Percentiles rank a stretch among this genome's conserved stretches.
phyloP scores from a whole-genome alignment of 495 filamentous ascomycete genomes.

The Antarctomyces pellizariae region DNA sequence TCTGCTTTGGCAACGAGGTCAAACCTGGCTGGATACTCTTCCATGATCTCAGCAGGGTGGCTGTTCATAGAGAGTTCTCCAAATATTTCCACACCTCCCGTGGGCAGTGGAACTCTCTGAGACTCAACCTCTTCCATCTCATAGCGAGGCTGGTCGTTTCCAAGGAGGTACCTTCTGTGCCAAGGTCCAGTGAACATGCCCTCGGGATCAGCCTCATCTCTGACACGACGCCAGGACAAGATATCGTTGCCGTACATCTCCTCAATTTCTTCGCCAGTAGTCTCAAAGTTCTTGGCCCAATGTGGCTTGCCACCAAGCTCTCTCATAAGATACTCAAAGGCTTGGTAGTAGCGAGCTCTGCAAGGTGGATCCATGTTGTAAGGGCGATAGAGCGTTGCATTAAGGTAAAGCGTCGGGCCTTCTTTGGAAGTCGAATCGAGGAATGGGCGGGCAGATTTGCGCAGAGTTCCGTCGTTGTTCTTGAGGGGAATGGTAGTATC shows the following conservation, averaged over 20 bases:
- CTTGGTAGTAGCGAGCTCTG: constrained; percentile 61
- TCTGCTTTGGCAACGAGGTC: too few relatives aligned
- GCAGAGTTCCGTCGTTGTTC: constrained; percentile 13
- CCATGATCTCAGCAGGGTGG: too few relatives aligned
- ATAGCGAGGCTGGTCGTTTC: constrained; percentile 12
- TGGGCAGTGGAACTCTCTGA: constrained; percentile 7
- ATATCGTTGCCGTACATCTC: constrained; percentile 31
- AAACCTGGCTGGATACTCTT: too few relatives aligned
- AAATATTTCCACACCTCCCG: constrained; percentile 14
- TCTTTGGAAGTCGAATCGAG: constrained; percentile 43
- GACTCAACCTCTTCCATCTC: constrained; percentile 19
- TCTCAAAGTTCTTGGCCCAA: constrained; percentile 89
- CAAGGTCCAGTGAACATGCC: constrained; percentile 86
- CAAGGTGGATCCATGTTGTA: constrained; percentile 66
- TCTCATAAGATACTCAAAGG: constrained; percentile 90
- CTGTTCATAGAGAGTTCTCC: too few relatives aligned
- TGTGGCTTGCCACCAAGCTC: constrained; percentile 78
- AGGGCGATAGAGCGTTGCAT: constrained; percentile 85
- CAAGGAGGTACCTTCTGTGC: constrained; percentile 53
- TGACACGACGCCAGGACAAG: constrained; percentile 37
- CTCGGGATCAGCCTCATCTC: constrained; percentile 57
- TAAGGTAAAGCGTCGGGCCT: constrained; percentile 75
- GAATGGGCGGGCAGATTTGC: constrained; percentile 36
- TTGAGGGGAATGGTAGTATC: constrained; percentile 43
- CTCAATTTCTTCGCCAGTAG: constrained; percentile 30